Evolutionary conservation across 2,329 filamentous ascomycete species (phyloP).

Genomic region (Fusarium napiforme): DNA sequence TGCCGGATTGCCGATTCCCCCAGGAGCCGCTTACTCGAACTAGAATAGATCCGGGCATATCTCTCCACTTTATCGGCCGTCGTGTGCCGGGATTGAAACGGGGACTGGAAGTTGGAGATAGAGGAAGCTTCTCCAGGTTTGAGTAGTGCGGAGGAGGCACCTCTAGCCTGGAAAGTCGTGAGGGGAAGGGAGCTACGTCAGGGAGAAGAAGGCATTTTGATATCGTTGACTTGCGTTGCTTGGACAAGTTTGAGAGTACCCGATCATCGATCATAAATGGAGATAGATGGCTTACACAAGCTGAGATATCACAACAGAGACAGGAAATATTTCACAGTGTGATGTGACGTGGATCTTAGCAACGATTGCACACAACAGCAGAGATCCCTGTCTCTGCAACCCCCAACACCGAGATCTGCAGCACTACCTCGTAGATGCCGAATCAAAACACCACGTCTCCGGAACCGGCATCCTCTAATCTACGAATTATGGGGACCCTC

Average conservation of each 20-base stretch:
- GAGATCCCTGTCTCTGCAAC: conserved; percentile 17
- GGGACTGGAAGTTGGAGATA: not conserved
- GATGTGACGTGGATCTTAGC: conserved; percentile 7
- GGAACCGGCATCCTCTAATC: conserved; percentile 4
- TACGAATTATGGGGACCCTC: not conserved
- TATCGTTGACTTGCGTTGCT: not conserved
- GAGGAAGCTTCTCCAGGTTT: conserved; percentile 23
- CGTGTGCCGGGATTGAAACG: conserved; percentile 32
- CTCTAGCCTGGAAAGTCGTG: not conserved
- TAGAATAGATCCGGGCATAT: conserved; percentile 12
- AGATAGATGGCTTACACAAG: not conserved
- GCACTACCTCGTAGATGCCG: conserved; percentile 11
- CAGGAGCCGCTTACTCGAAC: conserved; percentile 12
- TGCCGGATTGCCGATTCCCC: conserved; percentile 41
- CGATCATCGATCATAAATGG: not conserved
- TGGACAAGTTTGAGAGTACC: not conserved
- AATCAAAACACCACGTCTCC: conserved; percentile 3
- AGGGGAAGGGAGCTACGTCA: not conserved
- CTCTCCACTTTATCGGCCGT: conserved; percentile 26
- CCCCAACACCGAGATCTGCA: conserved; percentile 28
- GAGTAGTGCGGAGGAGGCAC: conserved; percentile 12
- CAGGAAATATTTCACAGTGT: not conserved
- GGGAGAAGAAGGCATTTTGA: not conserved
- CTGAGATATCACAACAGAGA: not conserved
- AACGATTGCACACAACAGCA: not conserved